These are phyloP conservation scores for Phytophthora colocasiae DNA, from an alignment of 352 stramenopile genomes.

Conservation along the genomic window DNA sequence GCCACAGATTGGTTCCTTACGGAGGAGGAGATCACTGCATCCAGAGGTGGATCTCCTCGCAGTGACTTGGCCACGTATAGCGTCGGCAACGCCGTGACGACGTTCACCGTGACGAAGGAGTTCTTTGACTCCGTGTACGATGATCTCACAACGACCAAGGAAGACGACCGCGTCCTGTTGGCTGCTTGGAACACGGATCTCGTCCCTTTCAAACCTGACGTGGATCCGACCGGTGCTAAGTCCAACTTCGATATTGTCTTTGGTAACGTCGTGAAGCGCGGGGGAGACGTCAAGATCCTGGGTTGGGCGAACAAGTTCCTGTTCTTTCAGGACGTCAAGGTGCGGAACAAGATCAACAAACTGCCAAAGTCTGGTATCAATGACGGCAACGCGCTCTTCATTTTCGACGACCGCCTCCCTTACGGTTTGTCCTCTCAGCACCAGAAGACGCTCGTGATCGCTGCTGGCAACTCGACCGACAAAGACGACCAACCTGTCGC, in stretches of 20 bases:
- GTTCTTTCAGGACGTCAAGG: constrained; percentile 42
- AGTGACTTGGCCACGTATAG: constrained; percentile 43
- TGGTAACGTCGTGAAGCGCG: constrained; percentile 21
- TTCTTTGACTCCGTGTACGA: constrained; percentile 53
- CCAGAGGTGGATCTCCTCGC: constrained; percentile 48
- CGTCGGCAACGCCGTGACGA: constrained; percentile 49
- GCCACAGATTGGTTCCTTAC: constrained; percentile 64
- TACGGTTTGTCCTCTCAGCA: constrained; percentile 50
- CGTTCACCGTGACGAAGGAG: constrained; percentile 46
- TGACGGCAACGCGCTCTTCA: constrained; percentile 30
- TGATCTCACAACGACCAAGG: constrained; percentile 40
- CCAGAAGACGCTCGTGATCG: constrained; percentile 54
- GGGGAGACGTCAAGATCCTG: constrained; percentile 52
- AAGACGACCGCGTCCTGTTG: constrained; percentile 41
- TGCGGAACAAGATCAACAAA: constrained; percentile 52
- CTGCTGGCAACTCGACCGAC: constrained; percentile 5
- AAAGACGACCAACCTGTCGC: constrained; percentile 32
- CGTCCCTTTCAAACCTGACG: constrained; percentile 43
- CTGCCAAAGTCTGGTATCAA: constrained; percentile 18
- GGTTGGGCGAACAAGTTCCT: constrained; percentile 65
- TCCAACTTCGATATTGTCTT: constrained; percentile 51
- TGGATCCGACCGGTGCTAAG: constrained; percentile 25
- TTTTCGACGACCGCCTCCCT: constrained; percentile 62
- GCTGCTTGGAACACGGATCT: constrained; percentile 59
- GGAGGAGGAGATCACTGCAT: constrained; percentile 51